Evolutionary conservation across 805 yeast species (phyloP).

Genomic region (Blastobotrys muscicola): DNA sequence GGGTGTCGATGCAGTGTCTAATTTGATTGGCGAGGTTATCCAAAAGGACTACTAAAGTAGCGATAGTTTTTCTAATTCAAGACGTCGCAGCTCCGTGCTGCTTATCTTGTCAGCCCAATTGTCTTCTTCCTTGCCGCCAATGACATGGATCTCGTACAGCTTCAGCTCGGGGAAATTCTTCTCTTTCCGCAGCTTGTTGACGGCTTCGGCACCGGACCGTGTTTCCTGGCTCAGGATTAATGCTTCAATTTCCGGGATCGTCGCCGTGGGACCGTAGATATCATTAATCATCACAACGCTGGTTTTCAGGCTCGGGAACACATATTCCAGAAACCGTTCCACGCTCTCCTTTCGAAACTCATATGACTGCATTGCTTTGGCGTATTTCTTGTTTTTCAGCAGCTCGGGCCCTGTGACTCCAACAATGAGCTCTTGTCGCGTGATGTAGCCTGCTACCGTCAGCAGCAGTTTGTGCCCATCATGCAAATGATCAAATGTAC

Average conservation of each 20-base stretch:
- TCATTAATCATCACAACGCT: slow-evolving; percentile 64
- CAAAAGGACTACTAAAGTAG: not conserved
- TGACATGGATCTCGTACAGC: slow-evolving; percentile 48
- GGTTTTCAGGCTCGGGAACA: slow-evolving; percentile 39
- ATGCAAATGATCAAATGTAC: slow-evolving; percentile 94
- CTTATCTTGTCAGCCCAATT: slow-evolving; percentile 66
- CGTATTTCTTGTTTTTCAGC: slow-evolving; percentile 63
- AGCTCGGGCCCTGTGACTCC: slow-evolving; percentile 78
- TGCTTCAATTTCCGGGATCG: slow-evolving; percentile 61
- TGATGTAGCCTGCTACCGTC: slow-evolving; percentile 57
- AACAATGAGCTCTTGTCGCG: slow-evolving; percentile 48
- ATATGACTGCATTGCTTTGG: slow-evolving; percentile 53
- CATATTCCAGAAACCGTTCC: slow-evolving; percentile 36
- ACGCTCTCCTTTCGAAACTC: slow-evolving; percentile 42
- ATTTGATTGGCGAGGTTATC: slow-evolving; percentile 30
- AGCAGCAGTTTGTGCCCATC: slow-evolving; percentile 88
- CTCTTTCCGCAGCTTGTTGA: slow-evolving; percentile 55
- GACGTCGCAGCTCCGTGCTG: slow-evolving; percentile 65
- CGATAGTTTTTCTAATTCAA: slow-evolving; percentile 20
- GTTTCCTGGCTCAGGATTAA: slow-evolving; percentile 80
- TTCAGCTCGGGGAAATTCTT: slow-evolving; percentile 45
- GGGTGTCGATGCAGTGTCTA: slow-evolving; percentile 46
- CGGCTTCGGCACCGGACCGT: slow-evolving; percentile 56
- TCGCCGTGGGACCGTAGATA: slow-evolving; percentile 90
- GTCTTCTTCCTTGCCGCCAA: slow-evolving; percentile 49